These are phyloP conservation scores for Boletus rex-veris DNA, from an alignment of 768 basidiomycete species.

Conservation along the genomic window DNA sequence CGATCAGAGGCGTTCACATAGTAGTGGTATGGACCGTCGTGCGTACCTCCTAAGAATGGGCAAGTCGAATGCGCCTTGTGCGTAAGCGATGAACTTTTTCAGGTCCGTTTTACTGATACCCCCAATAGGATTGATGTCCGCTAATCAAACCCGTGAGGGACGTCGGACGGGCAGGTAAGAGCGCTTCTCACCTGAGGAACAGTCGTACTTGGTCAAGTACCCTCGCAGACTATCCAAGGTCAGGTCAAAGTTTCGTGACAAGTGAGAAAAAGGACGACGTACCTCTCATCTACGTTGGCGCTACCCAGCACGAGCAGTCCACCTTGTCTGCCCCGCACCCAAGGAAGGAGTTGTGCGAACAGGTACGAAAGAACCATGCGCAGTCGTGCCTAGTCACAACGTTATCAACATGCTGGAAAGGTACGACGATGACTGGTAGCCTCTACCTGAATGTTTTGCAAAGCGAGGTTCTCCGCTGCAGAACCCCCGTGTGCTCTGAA, in stretches of 20 bases:
- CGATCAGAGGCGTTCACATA: neutral
- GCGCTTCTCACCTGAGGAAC: slow-evolving; percentile 64
- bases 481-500: slow-evolving; percentile 88
- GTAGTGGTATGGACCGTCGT: neutral
- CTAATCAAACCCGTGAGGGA: slow-evolving; percentile 35
- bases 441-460: slow-evolving; percentile 91
- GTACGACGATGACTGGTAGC: neutral
- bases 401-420: neutral
- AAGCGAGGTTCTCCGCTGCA: slow-evolving; percentile 85
- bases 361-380: slow-evolving; percentile 94
- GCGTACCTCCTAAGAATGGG: slow-evolving; percentile 75
- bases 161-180: neutral
- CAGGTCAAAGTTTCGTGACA: neutral
- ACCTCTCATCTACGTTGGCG: slow-evolving; percentile 98
- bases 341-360: slow-evolving; percentile 93
- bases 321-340: slow-evolving; percentile 80
- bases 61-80: slow-evolving; percentile 71
- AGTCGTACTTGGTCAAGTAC: slow-evolving; percentile 98
- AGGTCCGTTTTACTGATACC: slow-evolving; percentile 97
- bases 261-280: neutral
- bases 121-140: slow-evolving; percentile 98
- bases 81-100: slow-evolving; percentile 92
- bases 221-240: slow-evolving; percentile 69
- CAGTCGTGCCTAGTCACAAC: slow-evolving; percentile 64
- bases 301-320: slow-evolving; percentile 94